Percentiles rank a stretch among this genome's conserved stretches.
Evolutionary conservation across 768 basidiomycete species (phyloP).

Genomic region (Mycena galericulata): DNA sequence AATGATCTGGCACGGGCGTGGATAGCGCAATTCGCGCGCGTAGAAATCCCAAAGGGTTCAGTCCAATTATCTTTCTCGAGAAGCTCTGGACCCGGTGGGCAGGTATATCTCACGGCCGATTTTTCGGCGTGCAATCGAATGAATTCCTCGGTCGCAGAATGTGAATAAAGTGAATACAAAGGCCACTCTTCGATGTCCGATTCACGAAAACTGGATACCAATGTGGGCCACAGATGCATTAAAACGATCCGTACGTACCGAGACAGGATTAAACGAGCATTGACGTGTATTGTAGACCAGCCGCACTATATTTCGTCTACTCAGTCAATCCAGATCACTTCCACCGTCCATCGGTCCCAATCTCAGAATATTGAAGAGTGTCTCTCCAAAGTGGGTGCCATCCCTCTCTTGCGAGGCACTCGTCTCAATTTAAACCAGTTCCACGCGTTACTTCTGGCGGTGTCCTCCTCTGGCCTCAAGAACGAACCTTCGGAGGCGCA

Average conservation of each 20-base stretch:
- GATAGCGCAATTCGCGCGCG: constrained; percentile 62
- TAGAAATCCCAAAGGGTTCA: constrained; percentile 59
- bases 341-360: constrained; percentile 80
- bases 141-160: constrained; percentile 63
- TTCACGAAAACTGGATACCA: constrained; percentile 77
- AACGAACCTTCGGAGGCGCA: constrained; percentile 69
- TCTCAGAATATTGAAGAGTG: constrained; percentile 81
- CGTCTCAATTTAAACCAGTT: constrained; percentile 52
- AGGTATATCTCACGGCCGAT: constrained; percentile 56
- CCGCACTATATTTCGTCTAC: constrained; percentile 76
- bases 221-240: constrained; percentile 67
- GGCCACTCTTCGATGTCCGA: constrained; percentile 69
- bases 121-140: not conserved
- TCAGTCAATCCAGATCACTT: constrained; percentile 75
- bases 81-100: constrained; percentile 89
- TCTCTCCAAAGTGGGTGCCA: constrained; percentile 65
- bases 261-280: not conserved
- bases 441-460: constrained; percentile 60
- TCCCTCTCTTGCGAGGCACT: not conserved
- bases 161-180: constrained; percentile 94
- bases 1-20: constrained; percentile 63
- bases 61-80: constrained; percentile 79
- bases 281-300: constrained; percentile 48
- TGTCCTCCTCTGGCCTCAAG: constrained; percentile 60
- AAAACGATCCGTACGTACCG: constrained; percentile 58